Evolutionary conservation across 2,329 filamentous ascomycete species (phyloP), one percentile per base, ranked within the genome.

Genomic region (Thyridium curvatum): DNA sequence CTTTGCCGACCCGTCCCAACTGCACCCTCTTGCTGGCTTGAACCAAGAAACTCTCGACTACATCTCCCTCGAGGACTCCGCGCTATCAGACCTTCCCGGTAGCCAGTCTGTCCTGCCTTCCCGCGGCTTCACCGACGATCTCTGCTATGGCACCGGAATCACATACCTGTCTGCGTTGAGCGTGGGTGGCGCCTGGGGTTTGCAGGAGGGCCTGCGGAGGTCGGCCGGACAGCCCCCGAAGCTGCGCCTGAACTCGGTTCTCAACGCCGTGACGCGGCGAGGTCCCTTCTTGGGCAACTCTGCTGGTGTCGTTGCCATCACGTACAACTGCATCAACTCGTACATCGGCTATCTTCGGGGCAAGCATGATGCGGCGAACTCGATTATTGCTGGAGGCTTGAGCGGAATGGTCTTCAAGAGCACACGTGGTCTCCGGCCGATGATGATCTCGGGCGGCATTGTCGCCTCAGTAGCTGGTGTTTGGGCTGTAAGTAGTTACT

Each of bases 361-460:
- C 46, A 87, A 88, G 67, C 89, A 95, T 52, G 94, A 98, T 61
- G 77, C 88, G 3, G 78, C 83, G 42, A 98, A 98, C 69, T 93
- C 88, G 46, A 77, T 98, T 39, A 65, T 77, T 15, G 91, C 93
- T 5, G 93, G 94, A 48, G 84, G 74, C 2, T 61, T 98, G 51
- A 94, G 89, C 56, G 93, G 93, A 42, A 90, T 91, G 75, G 61
- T 98, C 12, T 98, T 98, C 69, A 97, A 96, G 75, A 94, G 90
- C 62, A 97, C 94, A 35, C 78, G 86, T 55, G 93, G 93, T 6
- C 47, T 93, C 45, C 78, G 86, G 63, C 90, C 89, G 28, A 97
- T 97, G 90, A 73, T 93, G 70, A 93, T 97, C 54, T 95, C 90
- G 29, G 86, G 89, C 46, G 87, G 83, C 52, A 83, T 98, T 49